phyloP scores from a whole-genome alignment of 2,329 filamentous ascomycete species.

The Thielaviopsis punctulata region DNA sequence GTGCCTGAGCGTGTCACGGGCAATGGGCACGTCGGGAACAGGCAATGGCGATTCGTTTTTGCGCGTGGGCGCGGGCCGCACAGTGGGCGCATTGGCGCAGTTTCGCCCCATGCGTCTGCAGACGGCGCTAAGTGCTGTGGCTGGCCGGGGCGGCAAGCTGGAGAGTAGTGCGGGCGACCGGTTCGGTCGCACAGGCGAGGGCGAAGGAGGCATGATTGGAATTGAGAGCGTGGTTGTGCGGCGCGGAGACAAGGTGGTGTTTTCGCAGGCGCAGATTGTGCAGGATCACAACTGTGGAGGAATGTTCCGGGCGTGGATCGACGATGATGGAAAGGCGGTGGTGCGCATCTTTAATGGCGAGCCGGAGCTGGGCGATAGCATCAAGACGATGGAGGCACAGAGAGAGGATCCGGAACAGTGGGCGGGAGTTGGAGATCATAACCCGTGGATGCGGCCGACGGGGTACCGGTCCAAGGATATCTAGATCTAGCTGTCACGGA shows the following conservation, averaged over 20 bases:
- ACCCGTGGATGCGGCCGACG: slow-evolving; percentile 4
- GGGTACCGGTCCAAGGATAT: slow-evolving; percentile 9
- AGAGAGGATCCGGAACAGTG: slow-evolving; percentile 4
- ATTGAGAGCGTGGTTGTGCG: slow-evolving; percentile 42
- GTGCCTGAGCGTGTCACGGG: slow-evolving; percentile 17
- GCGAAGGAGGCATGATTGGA: slow-evolving; percentile 73
- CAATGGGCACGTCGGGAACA: slow-evolving; percentile 53
- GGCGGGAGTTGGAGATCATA: slow-evolving; percentile 1
- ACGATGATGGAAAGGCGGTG: slow-evolving; percentile 38
- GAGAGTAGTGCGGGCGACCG: slow-evolving; percentile 56
- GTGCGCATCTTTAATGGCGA: slow-evolving; percentile 29
- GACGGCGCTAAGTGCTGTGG: slow-evolving; percentile 43
- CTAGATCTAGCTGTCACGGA: background rate
- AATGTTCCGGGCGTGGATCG: slow-evolving; percentile 69
- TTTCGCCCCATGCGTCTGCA: slow-evolving; percentile 38
- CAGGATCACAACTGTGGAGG: slow-evolving; percentile 75
- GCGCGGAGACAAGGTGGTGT: slow-evolving; percentile 25
- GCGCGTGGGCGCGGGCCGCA: slow-evolving; percentile 51
- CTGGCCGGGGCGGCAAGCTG: slow-evolving; percentile 56
- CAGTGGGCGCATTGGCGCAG: slow-evolving; percentile 53
- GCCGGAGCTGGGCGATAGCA: slow-evolving; percentile 1
- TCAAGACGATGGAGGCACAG: slow-evolving; percentile 1
- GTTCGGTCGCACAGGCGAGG: slow-evolving; percentile 57
- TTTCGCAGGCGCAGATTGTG: slow-evolving; percentile 37
- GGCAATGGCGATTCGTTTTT: slow-evolving; percentile 85